These are phyloP conservation scores for Picochlorum costavermella DNA, from an alignment of 139 green algal genomes.

Conservation along the genomic window DNA sequence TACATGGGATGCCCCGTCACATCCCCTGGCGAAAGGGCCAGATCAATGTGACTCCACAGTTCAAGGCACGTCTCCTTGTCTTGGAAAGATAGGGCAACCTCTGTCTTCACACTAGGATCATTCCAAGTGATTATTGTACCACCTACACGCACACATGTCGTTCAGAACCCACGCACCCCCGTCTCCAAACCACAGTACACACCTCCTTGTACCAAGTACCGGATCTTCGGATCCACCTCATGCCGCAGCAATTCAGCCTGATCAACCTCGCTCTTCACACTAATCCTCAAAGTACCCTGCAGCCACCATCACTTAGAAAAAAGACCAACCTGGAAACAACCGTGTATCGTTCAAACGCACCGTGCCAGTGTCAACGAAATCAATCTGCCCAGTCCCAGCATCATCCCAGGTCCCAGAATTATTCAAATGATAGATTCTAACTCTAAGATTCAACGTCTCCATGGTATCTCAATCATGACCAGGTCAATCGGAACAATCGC, in stretches of 20 bases:
- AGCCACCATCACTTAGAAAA: neutral
- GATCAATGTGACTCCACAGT: slow-evolving; percentile 75
- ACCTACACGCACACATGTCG: slow-evolving; percentile 42
- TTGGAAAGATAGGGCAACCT: slow-evolving; percentile 96
- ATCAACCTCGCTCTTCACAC: slow-evolving; percentile 70
- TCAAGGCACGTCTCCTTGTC: slow-evolving; percentile 73
- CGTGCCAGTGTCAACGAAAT: slow-evolving; percentile 74
- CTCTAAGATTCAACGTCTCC: slow-evolving; percentile 20
- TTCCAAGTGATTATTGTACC: slow-evolving; percentile 97
- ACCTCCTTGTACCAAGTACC: slow-evolving; percentile 78
- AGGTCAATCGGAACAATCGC: too few species aligned
- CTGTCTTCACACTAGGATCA: slow-evolving; percentile 75
- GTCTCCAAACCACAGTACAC: neutral
- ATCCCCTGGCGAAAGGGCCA: slow-evolving; percentile 35
- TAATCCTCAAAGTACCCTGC: slow-evolving; percentile 50
- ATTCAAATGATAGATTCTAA: slow-evolving; percentile 91
- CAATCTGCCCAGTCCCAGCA: slow-evolving; percentile 82
- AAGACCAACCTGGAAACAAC: slow-evolving; percentile 1
- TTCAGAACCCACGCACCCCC: neutral
- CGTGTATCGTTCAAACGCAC: slow-evolving; percentile 38
- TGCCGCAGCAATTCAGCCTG: slow-evolving; percentile 72
- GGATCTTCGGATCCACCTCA: slow-evolving; percentile 65
- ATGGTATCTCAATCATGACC: neutral
- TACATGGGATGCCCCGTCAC: neutral
- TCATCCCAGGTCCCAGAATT: slow-evolving; percentile 87